Evolutionary conservation across 192 early-diverging fungal genomes (phyloP).

Genomic region (Coemansia sp.): DNA sequence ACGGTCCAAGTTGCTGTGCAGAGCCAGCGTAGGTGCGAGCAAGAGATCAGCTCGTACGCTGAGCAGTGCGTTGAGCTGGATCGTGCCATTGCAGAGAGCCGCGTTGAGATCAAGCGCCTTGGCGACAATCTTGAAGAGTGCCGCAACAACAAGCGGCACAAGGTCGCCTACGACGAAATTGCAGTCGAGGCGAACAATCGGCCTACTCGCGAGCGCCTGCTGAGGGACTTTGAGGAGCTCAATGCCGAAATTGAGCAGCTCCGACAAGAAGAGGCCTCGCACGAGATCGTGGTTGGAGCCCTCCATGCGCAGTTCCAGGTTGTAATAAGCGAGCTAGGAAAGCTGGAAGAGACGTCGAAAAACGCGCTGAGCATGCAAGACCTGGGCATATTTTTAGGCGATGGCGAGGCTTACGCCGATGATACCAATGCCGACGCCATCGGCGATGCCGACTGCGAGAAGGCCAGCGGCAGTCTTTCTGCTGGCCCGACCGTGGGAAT

Average conservation of each 20-base stretch:
- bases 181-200: constrained; percentile 38
- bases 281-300: constrained; percentile 18
- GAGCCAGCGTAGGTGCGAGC: constrained; percentile 33
- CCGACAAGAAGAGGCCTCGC: constrained; percentile 29
- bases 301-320: constrained; percentile 30
- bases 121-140: constrained; percentile 38
- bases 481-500: constrained; percentile 9
- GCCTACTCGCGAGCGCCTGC: constrained; percentile 21
- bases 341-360: constrained; percentile 35
- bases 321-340: constrained; percentile 25
- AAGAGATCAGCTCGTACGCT: constrained; percentile 16
- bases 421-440: constrained; percentile 9
- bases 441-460: neutral
- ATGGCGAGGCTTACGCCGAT: constrained; percentile 16
- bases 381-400: constrained; percentile 37
- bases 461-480: neutral
- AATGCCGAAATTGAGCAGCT: constrained; percentile 36
- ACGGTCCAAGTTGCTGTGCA: constrained; percentile 29
- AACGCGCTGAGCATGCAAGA: constrained; percentile 46
- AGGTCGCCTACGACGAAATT: constrained; percentile 49
- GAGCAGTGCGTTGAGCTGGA: constrained; percentile 15
- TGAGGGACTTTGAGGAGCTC: constrained; percentile 22
- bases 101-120: constrained; percentile 17
- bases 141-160: constrained; percentile 46
- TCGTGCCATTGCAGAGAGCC: constrained; percentile 1